These are phyloP conservation scores for Talaromyces trachyspermus DNA, from an alignment of 495 filamentous ascomycete species.

Conservation along the genomic window DNA sequence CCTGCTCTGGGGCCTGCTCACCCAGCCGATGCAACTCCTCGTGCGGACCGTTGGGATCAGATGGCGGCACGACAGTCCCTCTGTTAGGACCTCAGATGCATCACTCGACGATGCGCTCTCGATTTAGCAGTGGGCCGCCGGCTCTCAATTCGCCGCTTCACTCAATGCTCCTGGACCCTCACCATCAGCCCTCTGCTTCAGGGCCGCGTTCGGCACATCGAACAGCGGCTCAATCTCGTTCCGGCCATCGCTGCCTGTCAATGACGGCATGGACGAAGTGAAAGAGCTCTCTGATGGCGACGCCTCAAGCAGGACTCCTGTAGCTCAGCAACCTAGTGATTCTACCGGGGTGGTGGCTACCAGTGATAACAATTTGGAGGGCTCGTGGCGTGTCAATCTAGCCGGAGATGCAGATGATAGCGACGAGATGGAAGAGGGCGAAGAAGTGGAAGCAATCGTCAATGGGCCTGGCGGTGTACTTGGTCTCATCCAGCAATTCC, in stretches of 20 bases:
- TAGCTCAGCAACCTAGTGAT: conserved; percentile 20
- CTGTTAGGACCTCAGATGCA: conserved; percentile 19
- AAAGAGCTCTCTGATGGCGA: conserved; percentile 26
- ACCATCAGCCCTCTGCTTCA: conserved; percentile 68
- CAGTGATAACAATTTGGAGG: conserved; percentile 53
- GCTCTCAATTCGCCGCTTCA: conserved; percentile 35
- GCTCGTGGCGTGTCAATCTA: conserved; percentile 56
- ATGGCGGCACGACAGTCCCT: conserved; percentile 26
- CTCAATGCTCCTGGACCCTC: conserved; percentile 76
- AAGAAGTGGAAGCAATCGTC: conserved; percentile 42
- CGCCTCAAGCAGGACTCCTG: conserved; percentile 17
- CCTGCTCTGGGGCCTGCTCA: conserved; percentile 62
- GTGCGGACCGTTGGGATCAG: conserved; percentile 43
- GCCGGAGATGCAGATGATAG: conserved; percentile 38
- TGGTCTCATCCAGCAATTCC: conserved; percentile 83
- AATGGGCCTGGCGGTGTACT: conserved; percentile 61
- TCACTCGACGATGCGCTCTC: conserved; percentile 24
- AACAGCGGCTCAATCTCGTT: conserved; percentile 46
- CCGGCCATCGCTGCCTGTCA: conserved; percentile 27
- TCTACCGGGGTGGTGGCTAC: conserved; percentile 39
- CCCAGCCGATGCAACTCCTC: conserved; percentile 37
- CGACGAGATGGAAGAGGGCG: conserved; percentile 40
- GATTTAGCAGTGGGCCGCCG: conserved; percentile 21
- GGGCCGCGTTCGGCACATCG: conserved; percentile 38
- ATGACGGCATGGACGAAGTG: conserved; percentile 37